Percentiles rank a stretch among this genome's conserved stretches.
phyloP scores from a whole-genome alignment of 78 protist species.

The Protostelium mycophagum region DNA sequence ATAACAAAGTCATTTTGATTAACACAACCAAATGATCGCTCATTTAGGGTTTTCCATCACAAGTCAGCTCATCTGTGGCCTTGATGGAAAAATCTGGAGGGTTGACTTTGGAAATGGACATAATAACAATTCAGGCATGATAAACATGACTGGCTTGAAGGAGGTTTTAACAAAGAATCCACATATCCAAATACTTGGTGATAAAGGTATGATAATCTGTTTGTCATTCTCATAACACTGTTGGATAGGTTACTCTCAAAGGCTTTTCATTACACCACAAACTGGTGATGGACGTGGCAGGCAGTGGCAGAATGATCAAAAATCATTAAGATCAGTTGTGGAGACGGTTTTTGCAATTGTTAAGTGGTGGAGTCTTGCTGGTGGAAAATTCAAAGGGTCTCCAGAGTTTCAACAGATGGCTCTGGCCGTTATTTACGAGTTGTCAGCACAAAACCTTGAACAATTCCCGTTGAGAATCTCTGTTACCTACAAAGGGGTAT shows the following conservation, averaged over 20 bases:
- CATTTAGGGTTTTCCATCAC: not conserved
- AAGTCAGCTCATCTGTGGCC: not conserved
- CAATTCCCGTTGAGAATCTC: not conserved
- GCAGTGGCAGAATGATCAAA: not conserved
- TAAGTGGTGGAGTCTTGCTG: not conserved
- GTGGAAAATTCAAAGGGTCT: not conserved
- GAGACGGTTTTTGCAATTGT: not conserved
- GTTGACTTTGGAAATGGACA: not conserved
- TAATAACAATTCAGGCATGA: not conserved
- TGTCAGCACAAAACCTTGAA: not conserved
- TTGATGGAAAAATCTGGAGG: not conserved
- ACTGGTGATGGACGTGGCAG: not conserved
- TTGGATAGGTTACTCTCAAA: not conserved
- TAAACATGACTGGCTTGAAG: not conserved
- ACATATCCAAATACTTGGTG: not conserved
- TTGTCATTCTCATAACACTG: not conserved
- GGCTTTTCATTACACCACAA: not conserved
- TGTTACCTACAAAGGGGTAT: no score
- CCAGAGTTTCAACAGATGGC: not conserved
- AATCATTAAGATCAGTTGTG: not conserved
- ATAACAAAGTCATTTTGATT: not conserved
- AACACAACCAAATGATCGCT: not conserved
- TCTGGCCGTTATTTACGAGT: not conserved
- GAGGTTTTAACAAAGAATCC: not conserved
- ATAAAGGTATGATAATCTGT: not conserved